Percentiles rank a stretch among this genome's conserved stretches.
Evolutionary conservation across 228 moss, liverwort and hornwort genomes (phyloP).

Genomic region (Sphagnum fallax): DNA sequence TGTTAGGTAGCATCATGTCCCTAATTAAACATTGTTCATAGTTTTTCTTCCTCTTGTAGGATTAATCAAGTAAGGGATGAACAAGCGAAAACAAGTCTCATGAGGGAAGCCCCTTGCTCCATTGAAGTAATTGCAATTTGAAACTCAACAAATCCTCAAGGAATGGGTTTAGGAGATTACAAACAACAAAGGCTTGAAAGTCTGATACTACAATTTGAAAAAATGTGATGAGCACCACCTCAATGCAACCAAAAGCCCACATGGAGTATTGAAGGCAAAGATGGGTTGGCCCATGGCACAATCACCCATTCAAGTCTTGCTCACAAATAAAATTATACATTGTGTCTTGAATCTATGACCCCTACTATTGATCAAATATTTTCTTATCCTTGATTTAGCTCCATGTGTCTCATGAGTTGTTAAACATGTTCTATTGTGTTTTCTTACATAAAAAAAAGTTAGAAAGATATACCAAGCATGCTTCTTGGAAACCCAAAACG

Average conservation of each 20-base stretch:
- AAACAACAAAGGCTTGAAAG: conserved; percentile 90
- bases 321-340: too few species aligned
- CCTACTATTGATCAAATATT: too few species aligned
- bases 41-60: conserved; percentile 52
- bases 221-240: conserved; percentile 98
- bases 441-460: too few species aligned
- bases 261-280: conserved; percentile 72
- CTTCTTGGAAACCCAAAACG: too few species aligned
- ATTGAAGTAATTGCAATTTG: conserved; percentile 84
- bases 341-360: too few species aligned
- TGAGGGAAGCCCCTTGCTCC: conserved; percentile 95
- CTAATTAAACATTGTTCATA: conserved; percentile 12
- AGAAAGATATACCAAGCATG: too few species aligned
- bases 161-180: conserved; percentile 97
- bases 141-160: conserved; percentile 95
- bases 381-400: too few species aligned
- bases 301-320: too few species aligned
- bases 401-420: too few species aligned
- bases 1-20: not conserved
- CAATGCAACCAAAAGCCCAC: conserved; percentile 70
- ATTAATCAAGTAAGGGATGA: conserved; percentile 58
- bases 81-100: conserved; percentile 90
- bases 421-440: too few species aligned
- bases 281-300: conserved; percentile 84
- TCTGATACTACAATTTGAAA: conserved; percentile 90